Conservation (phyloP, 495 filamentous ascomycete genomes). For the Aspergillus heteromorphus region DNA sequence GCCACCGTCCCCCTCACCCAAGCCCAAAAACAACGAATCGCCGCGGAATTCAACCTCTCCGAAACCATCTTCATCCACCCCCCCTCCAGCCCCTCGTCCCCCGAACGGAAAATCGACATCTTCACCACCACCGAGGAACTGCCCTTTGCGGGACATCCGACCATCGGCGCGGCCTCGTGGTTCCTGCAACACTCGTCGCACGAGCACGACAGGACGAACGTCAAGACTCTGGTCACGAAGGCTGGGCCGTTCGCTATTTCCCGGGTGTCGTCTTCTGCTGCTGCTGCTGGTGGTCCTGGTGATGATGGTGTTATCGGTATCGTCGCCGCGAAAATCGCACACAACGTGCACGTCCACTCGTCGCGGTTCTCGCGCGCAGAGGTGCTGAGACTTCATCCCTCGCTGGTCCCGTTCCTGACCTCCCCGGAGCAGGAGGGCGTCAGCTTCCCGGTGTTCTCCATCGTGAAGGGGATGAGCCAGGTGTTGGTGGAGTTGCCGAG, state of each 20-base stretch:
- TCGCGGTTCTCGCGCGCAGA: slow-evolving; percentile 23
- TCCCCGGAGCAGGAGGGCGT: neutral
- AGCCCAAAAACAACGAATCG: slow-evolving; percentile 48
- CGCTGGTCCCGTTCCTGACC: slow-evolving; percentile 1
- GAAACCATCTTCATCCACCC: slow-evolving; percentile 75
- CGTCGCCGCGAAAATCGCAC: slow-evolving; percentile 56
- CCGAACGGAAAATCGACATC: slow-evolving; percentile 57
- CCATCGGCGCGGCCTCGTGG: slow-evolving; percentile 63
- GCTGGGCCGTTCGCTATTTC: slow-evolving; percentile 55
- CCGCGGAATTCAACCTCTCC: slow-evolving; percentile 77
- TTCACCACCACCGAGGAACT: slow-evolving; percentile 60
- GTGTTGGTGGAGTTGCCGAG: slow-evolving; percentile 46
- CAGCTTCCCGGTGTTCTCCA: slow-evolving; percentile 46
- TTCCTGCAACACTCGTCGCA: slow-evolving; percentile 32
- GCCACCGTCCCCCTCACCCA: slow-evolving; percentile 29
- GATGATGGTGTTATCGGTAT: too few species aligned
- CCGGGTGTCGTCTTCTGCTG: slow-evolving; percentile 11
- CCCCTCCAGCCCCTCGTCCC: slow-evolving; percentile 6
- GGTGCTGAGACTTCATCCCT: slow-evolving; percentile 22
- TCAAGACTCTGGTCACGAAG: slow-evolving; percentile 49
- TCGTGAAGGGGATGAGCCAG: slow-evolving; percentile 68
- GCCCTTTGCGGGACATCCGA: slow-evolving; percentile 75
- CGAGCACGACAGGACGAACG: slow-evolving; percentile 20
- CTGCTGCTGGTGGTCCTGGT: too few species aligned
- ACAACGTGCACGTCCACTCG: slow-evolving; percentile 59